Base-by-base conservation (phyloP, 164 flowering plant genomes). In the Liriodendron chinense region DNA sequence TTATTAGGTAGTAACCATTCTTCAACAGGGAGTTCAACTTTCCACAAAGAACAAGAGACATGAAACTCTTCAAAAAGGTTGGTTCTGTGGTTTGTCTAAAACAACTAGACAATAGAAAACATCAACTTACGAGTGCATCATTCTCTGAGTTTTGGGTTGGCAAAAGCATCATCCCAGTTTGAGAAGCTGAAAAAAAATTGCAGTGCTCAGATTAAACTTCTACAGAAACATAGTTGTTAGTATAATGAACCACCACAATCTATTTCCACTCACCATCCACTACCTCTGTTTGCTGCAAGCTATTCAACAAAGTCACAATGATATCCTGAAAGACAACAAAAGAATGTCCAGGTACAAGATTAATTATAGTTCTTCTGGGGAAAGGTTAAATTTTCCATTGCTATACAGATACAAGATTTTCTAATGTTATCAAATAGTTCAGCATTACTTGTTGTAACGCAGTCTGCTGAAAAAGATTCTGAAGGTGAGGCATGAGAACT, bases 381-480 rank as follows among this genome's bases (percentile, higher is more conserved):
- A 53, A 2, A 53, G 20, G 18, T 13, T 53, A 53, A 53, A 53
- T 16, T 9, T 22, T 14, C 14, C 34, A 16, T 13, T 18, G 64
- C 22, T 18, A 65, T 22, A 22, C 68, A 22, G 22, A 65, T 65
- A 23, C 13, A 25, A 14, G 22, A 22, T 24, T 65, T 24, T 12
- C 6, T 22, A 24, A 24, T 14, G 9, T 53, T 70, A 53, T 50
- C 13, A 23, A 5, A 16, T 53, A 62, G 61, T 63, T 43, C 26
- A 56, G 72, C 43, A 34, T 34, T 82, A 93, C 99, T 86, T 94
- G 98, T 79, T 96, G 99, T 78, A 91, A 70, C 43, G 97, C 82
- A 23, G 97, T 90, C 82, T 96, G 99, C 85, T 92, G 98, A 59
- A 91, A 86, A 76, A 96, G 92, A 85, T 87, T 94, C 82, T 94